phyloP scores from a whole-genome alignment of 2,329 filamentous ascomycete species.

The Colletotrichum phormii region DNA sequence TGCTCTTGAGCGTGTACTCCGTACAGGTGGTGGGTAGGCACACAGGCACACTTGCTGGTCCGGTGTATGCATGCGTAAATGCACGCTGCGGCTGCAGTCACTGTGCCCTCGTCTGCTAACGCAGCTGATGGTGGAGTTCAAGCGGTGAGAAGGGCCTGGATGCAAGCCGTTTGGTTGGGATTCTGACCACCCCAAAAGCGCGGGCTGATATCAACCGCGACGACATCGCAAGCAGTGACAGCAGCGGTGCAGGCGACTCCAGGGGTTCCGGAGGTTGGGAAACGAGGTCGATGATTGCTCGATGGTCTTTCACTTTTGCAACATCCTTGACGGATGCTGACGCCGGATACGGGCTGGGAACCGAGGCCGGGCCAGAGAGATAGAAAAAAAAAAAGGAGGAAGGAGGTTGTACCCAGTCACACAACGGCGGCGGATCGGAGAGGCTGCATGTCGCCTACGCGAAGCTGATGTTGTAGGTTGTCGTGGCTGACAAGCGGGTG shows the following conservation, averaged over 20 bases:
- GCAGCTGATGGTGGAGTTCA: conserved; percentile 21
- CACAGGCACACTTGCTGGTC: conserved; percentile 7
- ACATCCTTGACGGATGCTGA: conserved; percentile 3
- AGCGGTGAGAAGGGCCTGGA: conserved; percentile 35
- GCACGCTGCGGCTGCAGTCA: conserved; percentile 36
- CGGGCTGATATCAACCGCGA: conserved; percentile 25
- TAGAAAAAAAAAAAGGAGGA: neutral
- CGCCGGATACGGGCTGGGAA: conserved; percentile 12
- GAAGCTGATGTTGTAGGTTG: conserved; percentile 15
- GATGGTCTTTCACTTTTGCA: neutral
- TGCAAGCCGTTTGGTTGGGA: conserved; percentile 36
- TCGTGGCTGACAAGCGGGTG: conserved; percentile 24
- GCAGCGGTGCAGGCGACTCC: neutral
- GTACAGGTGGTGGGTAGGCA: neutral
- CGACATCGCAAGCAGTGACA: conserved; percentile 13
- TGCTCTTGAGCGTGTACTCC: conserved; percentile 8
- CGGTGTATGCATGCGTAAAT: conserved; percentile 18
- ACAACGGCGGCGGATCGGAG: conserved; percentile 8
- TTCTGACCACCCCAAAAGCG: conserved; percentile 23
- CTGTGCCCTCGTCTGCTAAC: conserved; percentile 28
- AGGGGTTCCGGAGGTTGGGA: conserved; percentile 13
- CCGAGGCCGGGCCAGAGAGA: neutral
- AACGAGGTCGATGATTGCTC: conserved; percentile 7
- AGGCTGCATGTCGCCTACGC: conserved; percentile 14
- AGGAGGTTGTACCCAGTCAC: neutral